These are phyloP conservation scores for Cladophialophora carrionii DNA, from an alignment of 2,329 filamentous ascomycete genomes.

Conservation along the genomic window DNA sequence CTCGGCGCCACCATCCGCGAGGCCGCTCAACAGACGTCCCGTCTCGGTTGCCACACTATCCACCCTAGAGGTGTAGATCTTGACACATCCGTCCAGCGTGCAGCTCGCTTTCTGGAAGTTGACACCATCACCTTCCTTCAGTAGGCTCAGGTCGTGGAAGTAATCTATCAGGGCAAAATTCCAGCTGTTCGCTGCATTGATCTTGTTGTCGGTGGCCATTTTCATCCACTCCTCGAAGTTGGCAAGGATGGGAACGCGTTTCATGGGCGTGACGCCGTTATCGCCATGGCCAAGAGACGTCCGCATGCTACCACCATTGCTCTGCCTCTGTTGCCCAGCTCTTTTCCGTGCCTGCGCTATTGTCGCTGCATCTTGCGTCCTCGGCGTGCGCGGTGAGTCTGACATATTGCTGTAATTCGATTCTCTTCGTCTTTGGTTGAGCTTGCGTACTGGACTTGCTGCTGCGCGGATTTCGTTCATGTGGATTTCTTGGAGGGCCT, in stretches of 20 bases:
- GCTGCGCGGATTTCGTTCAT: constrained; percentile 89
- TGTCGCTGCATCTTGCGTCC: constrained; percentile 47
- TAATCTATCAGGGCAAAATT: constrained; percentile 99
- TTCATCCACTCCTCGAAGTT: constrained; percentile 99
- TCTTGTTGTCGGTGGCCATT: constrained; percentile 99
- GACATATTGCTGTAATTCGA: constrained; percentile 59
- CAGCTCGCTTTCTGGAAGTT: constrained; percentile 99
- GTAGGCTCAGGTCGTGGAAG: constrained; percentile 97
- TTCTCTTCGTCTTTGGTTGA: constrained; percentile 51
- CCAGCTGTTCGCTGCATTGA: constrained; percentile 98
- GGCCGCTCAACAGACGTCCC: constrained; percentile 86
- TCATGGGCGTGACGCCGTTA: constrained; percentile 36
- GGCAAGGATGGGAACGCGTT: constrained; percentile 72
- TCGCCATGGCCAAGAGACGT: constrained; percentile 32
- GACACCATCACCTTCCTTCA: constrained; percentile 94
- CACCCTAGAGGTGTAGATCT: constrained; percentile 97
- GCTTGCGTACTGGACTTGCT: constrained; percentile 71
- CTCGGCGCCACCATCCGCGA: constrained; percentile 76
- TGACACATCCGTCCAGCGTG: constrained; percentile 95
- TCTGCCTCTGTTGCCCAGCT: constrained; percentile 22
- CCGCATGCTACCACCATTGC: constrained; percentile 13
- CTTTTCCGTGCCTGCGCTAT: constrained; percentile 32
- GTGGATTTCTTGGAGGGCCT: constrained; percentile 85
- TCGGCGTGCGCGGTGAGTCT: constrained; percentile 57
- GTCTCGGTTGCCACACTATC: constrained; percentile 98